Evolutionary conservation across 2,329 filamentous ascomycete species (phyloP).

Genomic region (Uncinocarpus reesii): DNA sequence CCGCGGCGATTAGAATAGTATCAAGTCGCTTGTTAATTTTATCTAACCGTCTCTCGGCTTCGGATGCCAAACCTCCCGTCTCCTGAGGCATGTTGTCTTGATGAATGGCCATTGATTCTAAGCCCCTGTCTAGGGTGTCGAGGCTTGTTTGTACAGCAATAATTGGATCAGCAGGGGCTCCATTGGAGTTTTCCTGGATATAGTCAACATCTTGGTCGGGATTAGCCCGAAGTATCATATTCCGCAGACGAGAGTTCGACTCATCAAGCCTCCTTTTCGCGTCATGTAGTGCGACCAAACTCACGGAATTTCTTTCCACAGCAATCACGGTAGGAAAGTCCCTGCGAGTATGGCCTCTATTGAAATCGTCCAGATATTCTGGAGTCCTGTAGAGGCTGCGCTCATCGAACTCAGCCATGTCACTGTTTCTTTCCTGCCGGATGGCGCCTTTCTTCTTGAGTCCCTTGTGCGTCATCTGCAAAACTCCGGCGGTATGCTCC

Average conservation of each 20-base stretch:
- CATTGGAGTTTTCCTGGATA: conserved; percentile 26
- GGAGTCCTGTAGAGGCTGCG: conserved; percentile 60
- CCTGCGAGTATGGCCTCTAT: conserved; percentile 21
- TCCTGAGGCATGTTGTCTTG: conserved; percentile 21
- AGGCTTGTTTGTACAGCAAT: conserved; percentile 47
- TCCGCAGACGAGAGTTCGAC: conserved; percentile 56
- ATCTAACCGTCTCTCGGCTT: conserved; percentile 46
- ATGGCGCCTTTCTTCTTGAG: conserved; percentile 48
- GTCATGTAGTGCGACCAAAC: conserved; percentile 45
- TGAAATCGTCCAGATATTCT: conserved; percentile 50
- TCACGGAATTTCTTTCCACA: conserved; percentile 17
- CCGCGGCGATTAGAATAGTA: conserved; percentile 43
- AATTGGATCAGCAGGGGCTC: conserved; percentile 21
- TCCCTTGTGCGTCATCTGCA: conserved; percentile 78
- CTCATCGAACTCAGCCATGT: conserved; percentile 62
- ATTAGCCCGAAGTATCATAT: conserved; percentile 49
- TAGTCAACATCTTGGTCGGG: conserved; percentile 29
- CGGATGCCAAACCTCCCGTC: conserved; percentile 24
- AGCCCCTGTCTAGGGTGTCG: conserved; percentile 58
- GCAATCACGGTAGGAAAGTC: background rate
- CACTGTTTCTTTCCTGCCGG: conserved; percentile 13
- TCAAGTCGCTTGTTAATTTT: conserved; percentile 55
- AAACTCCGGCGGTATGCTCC: conserved; percentile 82
- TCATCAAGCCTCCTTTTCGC: conserved; percentile 58
- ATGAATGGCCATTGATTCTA: conserved; percentile 52